These are phyloP conservation scores for Alisma plantagoaquatica DNA, from an alignment of 106 monocot genomes.

Conservation along the genomic window DNA sequence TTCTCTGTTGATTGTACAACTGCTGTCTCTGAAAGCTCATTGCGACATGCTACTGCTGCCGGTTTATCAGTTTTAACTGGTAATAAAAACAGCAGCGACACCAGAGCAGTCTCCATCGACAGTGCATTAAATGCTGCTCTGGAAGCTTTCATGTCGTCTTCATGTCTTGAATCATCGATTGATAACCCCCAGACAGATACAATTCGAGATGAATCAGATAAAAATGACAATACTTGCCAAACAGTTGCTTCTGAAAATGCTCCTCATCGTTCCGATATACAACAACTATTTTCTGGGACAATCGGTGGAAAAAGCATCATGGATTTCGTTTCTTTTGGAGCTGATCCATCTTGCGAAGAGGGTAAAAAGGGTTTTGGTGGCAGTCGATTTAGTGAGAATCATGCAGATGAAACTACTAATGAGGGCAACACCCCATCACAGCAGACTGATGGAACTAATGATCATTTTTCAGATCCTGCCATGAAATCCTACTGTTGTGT, in stretches of 20 bases:
- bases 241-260: background rate
- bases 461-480: background rate
- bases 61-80: too few relatives aligned
- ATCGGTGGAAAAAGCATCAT: conserved; percentile 4
- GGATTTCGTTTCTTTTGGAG: background rate
- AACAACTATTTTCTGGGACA: too few relatives aligned
- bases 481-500: background rate
- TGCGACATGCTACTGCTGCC: too few relatives aligned
- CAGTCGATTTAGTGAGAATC: too few relatives aligned
- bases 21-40: too few relatives aligned
- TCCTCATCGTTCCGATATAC: background rate
- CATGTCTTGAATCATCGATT: conserved; percentile 5
- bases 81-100: too few relatives aligned
- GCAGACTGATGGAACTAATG: background rate
- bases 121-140: conserved; percentile 55
- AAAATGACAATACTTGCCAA: conserved; percentile 1
- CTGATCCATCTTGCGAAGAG: too few relatives aligned
- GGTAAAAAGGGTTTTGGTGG: too few relatives aligned
- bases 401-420: conserved; percentile 1
- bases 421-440: too few relatives aligned
- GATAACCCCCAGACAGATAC: background rate
- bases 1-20: too few relatives aligned
- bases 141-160: conserved; percentile 42
- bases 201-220: conserved; percentile 4
- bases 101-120: conserved; percentile 33